phyloP scores from a whole-genome alignment of 2,329 filamentous ascomycete species.

The Fonsecaea multimorphosa region DNA sequence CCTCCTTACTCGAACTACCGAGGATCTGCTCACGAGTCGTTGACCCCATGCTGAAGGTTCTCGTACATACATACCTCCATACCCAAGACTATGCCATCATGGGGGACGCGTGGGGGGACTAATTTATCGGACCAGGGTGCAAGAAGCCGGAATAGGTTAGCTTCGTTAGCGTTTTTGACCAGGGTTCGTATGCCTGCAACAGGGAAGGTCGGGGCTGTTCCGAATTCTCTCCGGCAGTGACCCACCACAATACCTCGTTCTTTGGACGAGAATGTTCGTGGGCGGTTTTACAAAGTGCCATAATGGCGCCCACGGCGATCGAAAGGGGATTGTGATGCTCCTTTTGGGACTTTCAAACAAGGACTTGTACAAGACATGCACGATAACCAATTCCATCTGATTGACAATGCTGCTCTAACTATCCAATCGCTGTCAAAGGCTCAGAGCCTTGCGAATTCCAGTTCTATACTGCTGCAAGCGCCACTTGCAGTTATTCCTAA shows the following conservation, averaged over 20 bases:
- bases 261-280: background rate
- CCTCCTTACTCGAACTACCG: no score
- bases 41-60: no score
- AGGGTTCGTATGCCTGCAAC: conserved; percentile 1
- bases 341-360: conserved; percentile 3
- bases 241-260: background rate
- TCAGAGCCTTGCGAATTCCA: background rate
- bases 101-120: no score
- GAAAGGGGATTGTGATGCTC: background rate
- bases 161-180: background rate
- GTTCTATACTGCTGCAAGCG: background rate
- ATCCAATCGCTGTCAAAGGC: conserved; percentile 8
- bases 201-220: background rate
- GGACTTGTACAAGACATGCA: no score
- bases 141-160: background rate
- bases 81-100: no score
- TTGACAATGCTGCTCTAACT: conserved; percentile 15
- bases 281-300: background rate
- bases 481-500: background rate
- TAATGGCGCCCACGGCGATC: background rate
- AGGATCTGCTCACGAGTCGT: no score
- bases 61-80: background rate
- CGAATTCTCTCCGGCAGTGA: background rate
- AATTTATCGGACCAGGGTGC: background rate
- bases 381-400: background rate